Conservation (phyloP, 2,329 filamentous ascomycete species). For the Aaosphaeria arxii region DNA sequence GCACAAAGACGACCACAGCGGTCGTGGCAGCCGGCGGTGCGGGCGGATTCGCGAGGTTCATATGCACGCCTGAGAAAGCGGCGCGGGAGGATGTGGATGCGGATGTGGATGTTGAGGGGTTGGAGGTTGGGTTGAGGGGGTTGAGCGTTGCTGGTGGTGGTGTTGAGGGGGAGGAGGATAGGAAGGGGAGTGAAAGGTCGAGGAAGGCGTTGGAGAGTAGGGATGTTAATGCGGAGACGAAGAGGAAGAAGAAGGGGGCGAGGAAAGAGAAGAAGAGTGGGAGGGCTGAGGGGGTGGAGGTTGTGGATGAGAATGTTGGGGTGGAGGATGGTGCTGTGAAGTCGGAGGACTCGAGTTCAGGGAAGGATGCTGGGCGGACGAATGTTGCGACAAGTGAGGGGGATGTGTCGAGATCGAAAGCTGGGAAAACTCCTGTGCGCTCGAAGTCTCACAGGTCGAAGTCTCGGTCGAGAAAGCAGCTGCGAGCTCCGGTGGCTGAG, state of each 20-base stretch:
- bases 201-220: constrained; percentile 17
- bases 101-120: too few relatives aligned
- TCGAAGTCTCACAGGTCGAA: too few relatives aligned
- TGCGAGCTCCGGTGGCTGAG: too few relatives aligned
- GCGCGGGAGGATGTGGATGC: too few relatives aligned
- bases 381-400: neutral
- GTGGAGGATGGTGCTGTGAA: neutral
- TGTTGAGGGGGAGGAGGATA: too few relatives aligned
- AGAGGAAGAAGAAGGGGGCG: neutral
- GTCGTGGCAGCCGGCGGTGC: too few relatives aligned
- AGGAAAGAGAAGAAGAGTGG: neutral
- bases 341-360: neutral
- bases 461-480: too few relatives aligned
- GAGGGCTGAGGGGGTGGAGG: neutral
- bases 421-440: too few relatives aligned
- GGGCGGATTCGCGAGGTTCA: too few relatives aligned
- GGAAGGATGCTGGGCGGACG: neutral
- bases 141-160: too few relatives aligned
- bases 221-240: constrained; percentile 24
- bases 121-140: too few relatives aligned
- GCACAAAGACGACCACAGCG: constrained; percentile 9
- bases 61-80: too few relatives aligned
- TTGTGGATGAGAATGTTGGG: neutral
- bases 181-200: neutral
- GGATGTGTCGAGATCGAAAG: neutral